Percentiles rank a stretch among this genome's conserved stretches.
Conservation (phyloP, 768 basidiomycete genomes). For the Termitomyces sp. region DNA sequence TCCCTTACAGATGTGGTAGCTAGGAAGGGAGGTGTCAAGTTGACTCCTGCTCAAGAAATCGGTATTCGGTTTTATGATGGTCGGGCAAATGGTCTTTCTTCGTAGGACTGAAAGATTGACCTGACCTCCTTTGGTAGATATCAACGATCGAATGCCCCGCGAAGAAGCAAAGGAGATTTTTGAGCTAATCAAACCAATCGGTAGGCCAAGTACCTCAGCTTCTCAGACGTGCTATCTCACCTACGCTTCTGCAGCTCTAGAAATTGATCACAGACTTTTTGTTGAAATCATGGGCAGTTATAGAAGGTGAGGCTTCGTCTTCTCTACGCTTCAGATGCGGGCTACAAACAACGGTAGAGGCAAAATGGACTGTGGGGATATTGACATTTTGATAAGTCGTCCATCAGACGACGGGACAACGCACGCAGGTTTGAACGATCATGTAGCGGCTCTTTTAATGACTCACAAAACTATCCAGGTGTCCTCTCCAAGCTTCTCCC, state of each 20-base stretch:
- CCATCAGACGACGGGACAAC: conserved; percentile 65
- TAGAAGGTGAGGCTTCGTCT: conserved; percentile 45
- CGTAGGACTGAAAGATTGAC: background rate
- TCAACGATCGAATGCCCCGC: conserved; percentile 82
- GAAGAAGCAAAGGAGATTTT: conserved; percentile 73
- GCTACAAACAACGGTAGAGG: conserved; percentile 42
- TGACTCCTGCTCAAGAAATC: conserved; percentile 58
- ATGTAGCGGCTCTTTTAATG: background rate
- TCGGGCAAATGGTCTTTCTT: conserved; percentile 18
- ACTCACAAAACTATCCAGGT: conserved; percentile 32
- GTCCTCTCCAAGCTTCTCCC: conserved; percentile 55
- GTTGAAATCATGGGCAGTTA: conserved; percentile 93
- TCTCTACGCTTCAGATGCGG: background rate
- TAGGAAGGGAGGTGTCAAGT: conserved; percentile 54
- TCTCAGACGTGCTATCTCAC: background rate
- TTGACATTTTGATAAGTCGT: conserved; percentile 86
- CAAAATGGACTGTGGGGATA: conserved; percentile 80
- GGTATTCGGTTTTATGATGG: conserved; percentile 70
- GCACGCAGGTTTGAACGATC: conserved; percentile 50
- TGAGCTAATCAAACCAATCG: conserved; percentile 63
- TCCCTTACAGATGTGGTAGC: conserved; percentile 68
- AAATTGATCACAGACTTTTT: conserved; percentile 64
- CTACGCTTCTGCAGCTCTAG: conserved; percentile 42
- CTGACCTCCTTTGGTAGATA: conserved; percentile 40
- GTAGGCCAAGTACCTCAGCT: conserved; percentile 27